Conservation (phyloP, 1,284 basidiomycete species). For the Tylopilus sp. region DNA sequence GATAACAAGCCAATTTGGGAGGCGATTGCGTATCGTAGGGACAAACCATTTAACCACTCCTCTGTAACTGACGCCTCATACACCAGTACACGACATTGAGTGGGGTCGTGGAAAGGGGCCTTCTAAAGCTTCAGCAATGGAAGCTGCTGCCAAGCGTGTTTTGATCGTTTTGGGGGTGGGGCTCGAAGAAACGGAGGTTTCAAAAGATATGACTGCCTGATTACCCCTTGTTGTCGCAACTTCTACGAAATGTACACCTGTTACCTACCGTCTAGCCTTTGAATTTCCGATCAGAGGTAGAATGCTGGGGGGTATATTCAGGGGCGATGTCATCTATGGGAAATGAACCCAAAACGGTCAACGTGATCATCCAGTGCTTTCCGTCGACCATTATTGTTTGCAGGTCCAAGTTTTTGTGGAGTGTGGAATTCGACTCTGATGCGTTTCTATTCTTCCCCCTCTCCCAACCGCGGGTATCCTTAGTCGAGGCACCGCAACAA, state of each 20-base stretch:
- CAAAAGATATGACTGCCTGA: neutral
- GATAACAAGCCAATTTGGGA: slow-evolving; percentile 27
- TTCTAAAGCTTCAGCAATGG: slow-evolving; percentile 24
- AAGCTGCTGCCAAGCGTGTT: slow-evolving; percentile 23
- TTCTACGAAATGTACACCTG: neutral
- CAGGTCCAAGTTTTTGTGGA: neutral
- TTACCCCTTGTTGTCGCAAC: neutral
- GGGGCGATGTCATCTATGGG: slow-evolving; percentile 21
- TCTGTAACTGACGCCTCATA: slow-evolving; percentile 1
- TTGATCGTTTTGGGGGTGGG: slow-evolving; percentile 13
- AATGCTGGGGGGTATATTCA: slow-evolving; percentile 6
- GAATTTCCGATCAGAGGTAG: neutral
- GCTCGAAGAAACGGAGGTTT: neutral
- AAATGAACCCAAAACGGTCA: slow-evolving; percentile 12
- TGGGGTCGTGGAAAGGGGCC: slow-evolving; percentile 26
- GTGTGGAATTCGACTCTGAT: neutral
- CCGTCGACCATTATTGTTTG: neutral
- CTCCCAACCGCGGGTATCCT: neutral
- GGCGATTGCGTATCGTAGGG: slow-evolving; percentile 27
- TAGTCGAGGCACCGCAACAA: slow-evolving; percentile 8
- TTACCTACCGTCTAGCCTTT: neutral
- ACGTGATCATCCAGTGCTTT: slow-evolving; percentile 9
- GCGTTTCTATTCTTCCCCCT: neutral
- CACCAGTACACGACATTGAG: slow-evolving; percentile 26
- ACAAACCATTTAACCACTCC: neutral